These are phyloP conservation scores for Arthrinium puccinioides DNA, from an alignment of 2,329 filamentous ascomycete genomes.

Conservation along the genomic window DNA sequence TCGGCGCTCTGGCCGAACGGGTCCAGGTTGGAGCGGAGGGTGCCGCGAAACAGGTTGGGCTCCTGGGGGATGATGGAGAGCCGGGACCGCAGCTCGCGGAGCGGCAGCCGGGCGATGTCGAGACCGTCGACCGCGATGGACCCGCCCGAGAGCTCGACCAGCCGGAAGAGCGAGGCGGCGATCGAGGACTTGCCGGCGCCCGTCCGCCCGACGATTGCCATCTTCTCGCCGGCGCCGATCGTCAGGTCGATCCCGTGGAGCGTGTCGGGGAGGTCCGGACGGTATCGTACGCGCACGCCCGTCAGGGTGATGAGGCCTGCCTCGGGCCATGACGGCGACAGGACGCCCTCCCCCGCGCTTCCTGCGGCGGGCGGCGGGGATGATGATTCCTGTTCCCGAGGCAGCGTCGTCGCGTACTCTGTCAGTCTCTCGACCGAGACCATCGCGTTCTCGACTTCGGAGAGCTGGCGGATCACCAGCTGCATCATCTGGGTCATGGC, in stretches of 20 bases:
- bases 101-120: slow-evolving; percentile 40
- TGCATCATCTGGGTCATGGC: slow-evolving; percentile 61
- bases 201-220: slow-evolving; percentile 37
- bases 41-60: slow-evolving; percentile 49
- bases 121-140: slow-evolving; percentile 48
- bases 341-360: slow-evolving; percentile 26
- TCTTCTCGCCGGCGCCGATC: slow-evolving; percentile 34
- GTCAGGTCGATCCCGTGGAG: slow-evolving; percentile 29
- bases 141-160: slow-evolving; percentile 49
- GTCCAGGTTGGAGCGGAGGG: slow-evolving; percentile 50
- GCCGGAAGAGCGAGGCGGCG: slow-evolving; percentile 50
- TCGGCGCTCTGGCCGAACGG: not conserved
- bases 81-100: slow-evolving; percentile 38
- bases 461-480: slow-evolving; percentile 59
- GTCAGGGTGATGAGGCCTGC: slow-evolving; percentile 46
- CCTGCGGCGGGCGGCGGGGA: slow-evolving; percentile 42
- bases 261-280: slow-evolving; percentile 37
- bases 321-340: slow-evolving; percentile 21
- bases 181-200: slow-evolving; percentile 50
- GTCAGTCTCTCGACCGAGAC: slow-evolving; percentile 60
- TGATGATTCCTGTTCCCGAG: no score
- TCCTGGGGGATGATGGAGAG: slow-evolving; percentile 51
- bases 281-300: slow-evolving; percentile 42
- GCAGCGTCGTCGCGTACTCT: slow-evolving; percentile 56
- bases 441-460: slow-evolving; percentile 66